A percentile compares a stretch with the other conserved stretches of the same genome.
Conservation (phyloP, 2,329 filamentous ascomycete species). For the Fusarium miscanthi region DNA sequence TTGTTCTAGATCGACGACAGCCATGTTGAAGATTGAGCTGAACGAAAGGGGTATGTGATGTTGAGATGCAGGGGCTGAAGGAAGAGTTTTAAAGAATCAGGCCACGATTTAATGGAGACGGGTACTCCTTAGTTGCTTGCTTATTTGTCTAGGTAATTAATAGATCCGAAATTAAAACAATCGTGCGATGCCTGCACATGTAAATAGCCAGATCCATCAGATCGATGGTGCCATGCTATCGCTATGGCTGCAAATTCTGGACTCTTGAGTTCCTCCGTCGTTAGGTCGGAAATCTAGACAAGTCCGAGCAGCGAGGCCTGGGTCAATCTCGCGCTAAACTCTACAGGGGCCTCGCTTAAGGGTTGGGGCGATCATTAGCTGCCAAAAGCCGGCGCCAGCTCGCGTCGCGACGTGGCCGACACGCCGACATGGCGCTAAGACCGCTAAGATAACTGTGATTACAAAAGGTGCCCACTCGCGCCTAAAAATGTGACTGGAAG, state of each 20-base stretch:
- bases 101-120: not conserved
- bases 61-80: not conserved
- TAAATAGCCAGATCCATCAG: slow-evolving; percentile 9
- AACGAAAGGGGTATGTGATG: not conserved
- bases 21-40: not conserved
- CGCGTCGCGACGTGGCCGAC: slow-evolving; percentile 5
- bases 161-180: not conserved
- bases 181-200: not conserved
- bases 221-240: not conserved
- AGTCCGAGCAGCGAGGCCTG: not conserved
- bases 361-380: not conserved
- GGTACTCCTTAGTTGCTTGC: not conserved
- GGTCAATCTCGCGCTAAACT: not conserved
- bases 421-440: not conserved
- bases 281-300: not conserved
- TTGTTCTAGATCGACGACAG: slow-evolving; percentile 11
- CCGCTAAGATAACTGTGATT: not conserved
- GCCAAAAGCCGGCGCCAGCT: not conserved
- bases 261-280: not conserved
- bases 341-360: not conserved
- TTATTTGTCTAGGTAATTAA: not conserved
- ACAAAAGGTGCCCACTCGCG: not conserved
- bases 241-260: not conserved
- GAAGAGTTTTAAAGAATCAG: not conserved
- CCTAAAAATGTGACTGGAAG: not conserved